Conservation (phyloP, 805 yeast species). For the Lipomyces sp. region DNA sequence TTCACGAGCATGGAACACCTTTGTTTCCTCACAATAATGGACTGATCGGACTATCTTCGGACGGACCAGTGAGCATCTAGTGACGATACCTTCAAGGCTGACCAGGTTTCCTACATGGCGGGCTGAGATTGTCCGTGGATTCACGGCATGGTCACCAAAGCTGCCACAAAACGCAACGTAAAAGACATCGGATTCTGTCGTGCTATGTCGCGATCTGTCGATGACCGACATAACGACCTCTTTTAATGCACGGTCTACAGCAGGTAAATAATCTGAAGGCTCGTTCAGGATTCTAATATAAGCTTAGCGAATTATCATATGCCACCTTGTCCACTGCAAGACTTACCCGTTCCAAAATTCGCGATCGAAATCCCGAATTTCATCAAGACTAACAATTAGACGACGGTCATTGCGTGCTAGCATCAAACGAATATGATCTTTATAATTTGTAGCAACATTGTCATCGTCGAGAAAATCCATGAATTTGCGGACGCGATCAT, state of each 20-base stretch:
- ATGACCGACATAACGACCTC: conserved; percentile 77
- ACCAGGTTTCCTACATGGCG: conserved; percentile 77
- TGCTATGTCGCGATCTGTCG: conserved; percentile 59
- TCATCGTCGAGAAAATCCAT: conserved; percentile 77
- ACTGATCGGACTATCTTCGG: conserved; percentile 92
- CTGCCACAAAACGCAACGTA: conserved; percentile 86
- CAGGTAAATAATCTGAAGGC: conserved; percentile 87
- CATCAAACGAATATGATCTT: conserved; percentile 73
- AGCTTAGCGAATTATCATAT: background rate
- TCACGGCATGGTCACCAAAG: conserved; percentile 83
- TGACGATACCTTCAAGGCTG: conserved; percentile 92
- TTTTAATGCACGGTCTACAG: conserved; percentile 82
- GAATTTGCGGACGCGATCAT: conserved; percentile 82
- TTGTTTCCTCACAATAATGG: conserved; percentile 85
- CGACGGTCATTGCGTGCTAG: conserved; percentile 69
- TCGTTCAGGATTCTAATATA: conserved; percentile 54
- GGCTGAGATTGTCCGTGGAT: conserved; percentile 86
- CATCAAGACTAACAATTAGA: conserved; percentile 79
- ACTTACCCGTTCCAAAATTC: conserved; percentile 70
- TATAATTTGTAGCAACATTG: conserved; percentile 62
- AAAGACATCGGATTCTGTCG: conserved; percentile 66
- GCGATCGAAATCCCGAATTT: conserved; percentile 79
- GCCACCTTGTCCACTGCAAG: too few relatives aligned
- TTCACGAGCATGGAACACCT: conserved; percentile 85
- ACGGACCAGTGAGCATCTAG: conserved; percentile 88